phyloP scores from a whole-genome alignment of 2,329 filamentous ascomycete genomes.

The Talaromyces sp. region DNA sequence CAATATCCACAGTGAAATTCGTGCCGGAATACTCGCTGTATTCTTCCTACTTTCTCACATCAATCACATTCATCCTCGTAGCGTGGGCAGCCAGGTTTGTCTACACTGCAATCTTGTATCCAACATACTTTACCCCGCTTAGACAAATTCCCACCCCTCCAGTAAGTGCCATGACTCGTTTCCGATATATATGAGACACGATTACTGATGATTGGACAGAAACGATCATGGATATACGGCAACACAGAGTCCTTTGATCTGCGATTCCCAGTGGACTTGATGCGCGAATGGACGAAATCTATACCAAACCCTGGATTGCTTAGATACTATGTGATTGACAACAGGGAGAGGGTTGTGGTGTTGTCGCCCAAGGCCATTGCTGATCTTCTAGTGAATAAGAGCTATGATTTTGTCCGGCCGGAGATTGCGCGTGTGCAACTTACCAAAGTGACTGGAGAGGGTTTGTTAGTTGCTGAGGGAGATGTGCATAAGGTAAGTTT shows the following conservation, averaged over 20 bases:
- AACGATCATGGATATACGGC: conserved; percentile 43
- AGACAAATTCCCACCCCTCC: conserved; percentile 51
- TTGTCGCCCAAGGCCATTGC: conserved; percentile 60
- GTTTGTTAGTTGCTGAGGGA: conserved; percentile 71
- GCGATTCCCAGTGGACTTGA: conserved; percentile 36
- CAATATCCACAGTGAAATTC: not conserved
- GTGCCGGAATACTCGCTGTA: not conserved
- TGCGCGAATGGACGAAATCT: conserved; percentile 49
- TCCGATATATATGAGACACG: not conserved
- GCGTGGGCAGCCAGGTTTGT: conserved; percentile 22
- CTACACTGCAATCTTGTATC: conserved; percentile 50
- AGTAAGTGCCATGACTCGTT: conserved; percentile 30
- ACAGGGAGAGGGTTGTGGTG: conserved; percentile 58
- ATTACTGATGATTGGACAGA: conserved; percentile 20
- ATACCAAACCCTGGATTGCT: conserved; percentile 66
- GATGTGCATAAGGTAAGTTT: conserved; percentile 69
- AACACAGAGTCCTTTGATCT: conserved; percentile 37
- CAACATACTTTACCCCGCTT: conserved; percentile 54
- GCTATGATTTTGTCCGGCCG: conserved; percentile 67
- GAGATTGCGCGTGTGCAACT: conserved; percentile 39
- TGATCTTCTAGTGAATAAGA: conserved; percentile 64
- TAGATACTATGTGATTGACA: conserved; percentile 59
- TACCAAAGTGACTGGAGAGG: conserved; percentile 36
- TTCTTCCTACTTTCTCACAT: conserved; percentile 26
- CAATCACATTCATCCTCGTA: conserved; percentile 19